Evolutionary conservation across 164 flowering plant genomes (phyloP).

Genomic region (Piper betle): DNA sequence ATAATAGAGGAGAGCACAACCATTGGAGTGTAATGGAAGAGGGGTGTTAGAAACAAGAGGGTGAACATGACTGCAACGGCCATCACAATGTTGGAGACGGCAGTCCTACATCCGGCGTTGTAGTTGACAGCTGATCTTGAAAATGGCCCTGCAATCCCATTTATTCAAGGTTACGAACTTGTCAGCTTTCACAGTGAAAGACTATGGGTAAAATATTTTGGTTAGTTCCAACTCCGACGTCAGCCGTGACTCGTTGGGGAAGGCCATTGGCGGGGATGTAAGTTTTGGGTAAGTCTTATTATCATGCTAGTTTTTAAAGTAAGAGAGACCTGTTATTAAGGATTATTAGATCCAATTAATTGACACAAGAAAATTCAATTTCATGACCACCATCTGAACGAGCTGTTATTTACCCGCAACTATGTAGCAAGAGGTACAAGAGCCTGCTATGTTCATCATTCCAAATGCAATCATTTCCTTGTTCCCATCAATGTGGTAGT

Average conservation of each 20-base stretch:
- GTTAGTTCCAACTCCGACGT: neutral
- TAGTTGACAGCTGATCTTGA: constrained; percentile 66
- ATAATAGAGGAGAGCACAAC: constrained; percentile 67
- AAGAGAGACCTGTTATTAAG: neutral
- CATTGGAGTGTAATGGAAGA: constrained; percentile 73
- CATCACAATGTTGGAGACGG: constrained; percentile 74
- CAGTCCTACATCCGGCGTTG: constrained; percentile 71
- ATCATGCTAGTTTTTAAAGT: too few relatives aligned
- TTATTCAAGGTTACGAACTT: too few relatives aligned
- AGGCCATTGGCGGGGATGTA: too few relatives aligned
- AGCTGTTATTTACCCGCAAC: constrained; percentile 74
- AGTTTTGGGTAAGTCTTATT: too few relatives aligned
- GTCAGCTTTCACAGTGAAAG: too few relatives aligned
- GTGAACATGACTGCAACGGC: constrained; percentile 57
- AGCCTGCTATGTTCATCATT: constrained; percentile 78
- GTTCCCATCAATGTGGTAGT: constrained; percentile 89
- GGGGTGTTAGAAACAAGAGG: constrained; percentile 46
- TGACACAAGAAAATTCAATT: too few relatives aligned
- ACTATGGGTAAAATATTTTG: too few relatives aligned
- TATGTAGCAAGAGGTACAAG: constrained; percentile 73
- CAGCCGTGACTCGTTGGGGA: too few relatives aligned
- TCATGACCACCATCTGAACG: too few relatives aligned
- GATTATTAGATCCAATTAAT: too few relatives aligned
- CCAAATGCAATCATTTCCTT: constrained; percentile 96
- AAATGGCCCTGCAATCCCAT: constrained; percentile 74